phyloP scores from a whole-genome alignment of 768 basidiomycete species.

The Rhizopogon vinicolor region DNA sequence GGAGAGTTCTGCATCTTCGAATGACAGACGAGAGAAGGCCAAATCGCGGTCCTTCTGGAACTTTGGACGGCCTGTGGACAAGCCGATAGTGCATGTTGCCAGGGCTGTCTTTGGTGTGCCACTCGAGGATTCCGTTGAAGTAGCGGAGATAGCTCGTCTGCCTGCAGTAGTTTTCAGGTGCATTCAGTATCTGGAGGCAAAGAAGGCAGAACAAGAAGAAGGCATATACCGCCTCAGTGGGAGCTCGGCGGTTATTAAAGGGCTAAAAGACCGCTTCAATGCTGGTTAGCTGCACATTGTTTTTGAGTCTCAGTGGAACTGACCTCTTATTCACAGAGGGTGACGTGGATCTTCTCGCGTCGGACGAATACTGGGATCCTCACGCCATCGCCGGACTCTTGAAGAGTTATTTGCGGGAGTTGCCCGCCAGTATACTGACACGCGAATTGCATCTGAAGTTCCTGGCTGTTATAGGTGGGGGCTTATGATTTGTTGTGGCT shows the following conservation, averaged over 20 bases:
- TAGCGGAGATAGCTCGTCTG: slow-evolving; percentile 84
- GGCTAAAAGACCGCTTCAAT: slow-evolving; percentile 90
- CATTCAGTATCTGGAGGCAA: slow-evolving; percentile 92
- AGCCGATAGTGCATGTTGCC: slow-evolving; percentile 36
- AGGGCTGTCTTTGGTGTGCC: slow-evolving; percentile 88
- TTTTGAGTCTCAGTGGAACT: slow-evolving; percentile 6
- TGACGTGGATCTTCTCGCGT: slow-evolving; percentile 85
- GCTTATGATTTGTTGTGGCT: slow-evolving; percentile 11
- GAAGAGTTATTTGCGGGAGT: slow-evolving; percentile 89
- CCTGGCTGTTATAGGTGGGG: slow-evolving; percentile 86
- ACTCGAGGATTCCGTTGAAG: slow-evolving; percentile 81
- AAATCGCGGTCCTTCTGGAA: slow-evolving; percentile 94
- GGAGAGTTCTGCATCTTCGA: slow-evolving; percentile 33
- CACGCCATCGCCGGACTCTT: slow-evolving; percentile 95
- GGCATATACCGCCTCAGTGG: slow-evolving; percentile 96
- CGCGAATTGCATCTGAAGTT: slow-evolving; percentile 88
- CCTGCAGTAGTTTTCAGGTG: slow-evolving; percentile 95
- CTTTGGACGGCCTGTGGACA: slow-evolving; percentile 66
- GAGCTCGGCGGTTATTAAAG: slow-evolving; percentile 93
- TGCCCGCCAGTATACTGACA: slow-evolving; percentile 90
- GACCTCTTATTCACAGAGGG: slow-evolving; percentile 58
- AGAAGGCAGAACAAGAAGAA: slow-evolving; percentile 94
- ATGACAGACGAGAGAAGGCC: slow-evolving; percentile 83
- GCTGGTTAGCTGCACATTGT: slow-evolving; percentile 46
- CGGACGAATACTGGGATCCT: slow-evolving; percentile 95